phyloP scores from a whole-genome alignment of 306 rosid genomes.

The Vicia faba region DNA sequence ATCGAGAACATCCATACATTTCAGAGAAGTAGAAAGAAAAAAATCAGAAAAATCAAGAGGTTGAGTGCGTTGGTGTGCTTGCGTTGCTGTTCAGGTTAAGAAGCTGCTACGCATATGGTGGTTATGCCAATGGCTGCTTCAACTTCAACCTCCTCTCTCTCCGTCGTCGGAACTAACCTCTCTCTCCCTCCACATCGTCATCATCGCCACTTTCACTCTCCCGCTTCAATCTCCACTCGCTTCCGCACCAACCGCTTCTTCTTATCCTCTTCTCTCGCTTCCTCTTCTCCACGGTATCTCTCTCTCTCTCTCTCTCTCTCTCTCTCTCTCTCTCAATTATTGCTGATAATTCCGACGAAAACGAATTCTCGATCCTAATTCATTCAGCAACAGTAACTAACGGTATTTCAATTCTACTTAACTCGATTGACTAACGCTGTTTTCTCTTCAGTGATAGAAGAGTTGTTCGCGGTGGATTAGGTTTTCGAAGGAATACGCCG shows the following conservation, averaged over 20 bases:
- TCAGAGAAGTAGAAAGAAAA: not conserved
- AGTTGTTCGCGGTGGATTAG: conserved; percentile 42
- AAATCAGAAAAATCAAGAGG: conserved; percentile 26
- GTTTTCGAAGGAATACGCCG: conserved; percentile 46
- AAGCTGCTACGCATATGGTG: not conserved
- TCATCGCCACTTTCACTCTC: conserved; percentile 21
- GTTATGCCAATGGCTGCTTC: conserved; percentile 33
- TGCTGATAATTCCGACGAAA: conserved; percentile 1
- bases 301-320: not conserved
- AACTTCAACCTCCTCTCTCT: conserved; percentile 35
- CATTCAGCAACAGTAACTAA: not conserved
- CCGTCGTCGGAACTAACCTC: conserved; percentile 37
- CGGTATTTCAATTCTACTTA: not conserved
- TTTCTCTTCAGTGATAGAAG: conserved; percentile 39
- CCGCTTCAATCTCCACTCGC: conserved; percentile 23
- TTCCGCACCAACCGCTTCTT: conserved; percentile 34
- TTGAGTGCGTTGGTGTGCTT: not conserved
- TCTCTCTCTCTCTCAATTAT: not conserved
- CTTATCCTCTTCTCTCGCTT: conserved; percentile 35
- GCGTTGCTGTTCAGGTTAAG: not conserved
- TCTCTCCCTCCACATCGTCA: conserved; percentile 34
- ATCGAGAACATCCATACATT: conserved; percentile 4
- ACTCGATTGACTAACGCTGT: not conserved
- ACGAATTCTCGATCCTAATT: conserved; percentile 2
- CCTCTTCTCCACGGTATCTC: conserved; percentile 45